Base-by-base conservation (phyloP, 2,329 filamentous ascomycete genomes). In the Nemania abortiva region DNA sequence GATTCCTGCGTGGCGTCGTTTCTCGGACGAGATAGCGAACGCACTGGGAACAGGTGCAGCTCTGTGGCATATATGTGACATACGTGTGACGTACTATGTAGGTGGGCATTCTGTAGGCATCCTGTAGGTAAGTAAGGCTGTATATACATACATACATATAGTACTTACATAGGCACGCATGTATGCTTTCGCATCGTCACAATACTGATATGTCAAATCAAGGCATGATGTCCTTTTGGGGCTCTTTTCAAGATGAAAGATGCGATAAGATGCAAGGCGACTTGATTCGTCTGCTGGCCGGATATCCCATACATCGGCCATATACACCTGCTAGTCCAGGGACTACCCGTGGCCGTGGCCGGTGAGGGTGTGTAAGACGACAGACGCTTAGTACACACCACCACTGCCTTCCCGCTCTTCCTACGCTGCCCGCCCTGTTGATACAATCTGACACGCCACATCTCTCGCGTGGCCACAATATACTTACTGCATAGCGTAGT, bases 301-400 rank as follows among this genome's bases (percentile, higher is more conserved):
- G 24, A 47, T 29, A 18, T 11, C 50, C 45, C 15, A n/a, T n/a
- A n/a, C n/a, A n/a, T n/a, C n/a, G n/a, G n/a, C n/a, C n/a, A n/a
- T n/a, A 52, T 27, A 20, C 47, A 61, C 52, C 50, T 65, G 57
- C 20, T 64, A n/a, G 4, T 22, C 37, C 34, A 13, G 15, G 22
- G 31, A 13, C 52, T 49, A n/a, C 53, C 27, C n/a, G n/a, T n/a
- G n/a, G n/a, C 37, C 59, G 49, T 27, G 24, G 45, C 53, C 24
- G 24, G 42, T 45, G 20, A 49, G 49, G 65, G 62, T 65, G 62
- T 61, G 66, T 68, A 65, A 61, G 56, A 65, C 37, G 49, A 34
- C 31, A 31, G 55, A 60, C 53, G 55, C 34, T 31, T 55, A 29
- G 24, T 47, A 27, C 24, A 45, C 49, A 24, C 29, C 18, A 10